Evolutionary conservation across 1,284 basidiomycete genomes (phyloP).

Genomic region (Termitomyces sp.): DNA sequence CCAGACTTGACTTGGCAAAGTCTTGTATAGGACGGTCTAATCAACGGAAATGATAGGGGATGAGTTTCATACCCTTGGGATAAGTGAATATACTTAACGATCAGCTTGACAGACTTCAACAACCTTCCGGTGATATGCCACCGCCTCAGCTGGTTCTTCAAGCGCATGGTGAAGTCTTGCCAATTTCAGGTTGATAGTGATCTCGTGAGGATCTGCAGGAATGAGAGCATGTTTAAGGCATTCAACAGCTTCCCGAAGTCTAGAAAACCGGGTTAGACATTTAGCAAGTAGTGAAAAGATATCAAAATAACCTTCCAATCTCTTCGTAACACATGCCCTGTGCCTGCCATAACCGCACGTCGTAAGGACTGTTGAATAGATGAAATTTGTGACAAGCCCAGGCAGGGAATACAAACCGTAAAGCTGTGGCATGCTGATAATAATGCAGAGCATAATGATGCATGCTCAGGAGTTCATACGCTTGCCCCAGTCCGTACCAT

Average conservation of each 20-base stretch:
- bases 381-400: constrained; percentile 2
- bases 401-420: constrained; percentile 52
- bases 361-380: constrained; percentile 71
- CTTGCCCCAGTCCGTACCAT: constrained; percentile 98
- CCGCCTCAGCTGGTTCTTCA: constrained; percentile 62
- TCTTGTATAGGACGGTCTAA: constrained; percentile 65
- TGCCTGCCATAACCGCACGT: constrained; percentile 94
- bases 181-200: constrained; percentile 70
- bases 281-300: not conserved
- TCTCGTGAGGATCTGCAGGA: constrained; percentile 79
- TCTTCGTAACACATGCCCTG: constrained; percentile 93
- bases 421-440: constrained; percentile 91
- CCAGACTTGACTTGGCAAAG: constrained; percentile 75
- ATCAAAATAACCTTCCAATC: constrained; percentile 58
- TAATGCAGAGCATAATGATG: constrained; percentile 95
- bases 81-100: constrained; percentile 34
- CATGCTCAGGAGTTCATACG: constrained; percentile 96
- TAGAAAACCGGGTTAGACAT: constrained; percentile 23
- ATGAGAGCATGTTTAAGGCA: constrained; percentile 86
- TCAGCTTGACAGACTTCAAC: constrained; percentile 70
- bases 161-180: constrained; percentile 70
- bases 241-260: constrained; percentile 81
- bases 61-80: constrained; percentile 10
- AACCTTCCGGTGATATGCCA: constrained; percentile 67
- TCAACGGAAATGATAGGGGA: not conserved